Evolutionary conservation across 257 asterid genomes (phyloP), one percentile per base, ranked within the genome.

Genomic region (Rauvolfia tetraphylla): DNA sequence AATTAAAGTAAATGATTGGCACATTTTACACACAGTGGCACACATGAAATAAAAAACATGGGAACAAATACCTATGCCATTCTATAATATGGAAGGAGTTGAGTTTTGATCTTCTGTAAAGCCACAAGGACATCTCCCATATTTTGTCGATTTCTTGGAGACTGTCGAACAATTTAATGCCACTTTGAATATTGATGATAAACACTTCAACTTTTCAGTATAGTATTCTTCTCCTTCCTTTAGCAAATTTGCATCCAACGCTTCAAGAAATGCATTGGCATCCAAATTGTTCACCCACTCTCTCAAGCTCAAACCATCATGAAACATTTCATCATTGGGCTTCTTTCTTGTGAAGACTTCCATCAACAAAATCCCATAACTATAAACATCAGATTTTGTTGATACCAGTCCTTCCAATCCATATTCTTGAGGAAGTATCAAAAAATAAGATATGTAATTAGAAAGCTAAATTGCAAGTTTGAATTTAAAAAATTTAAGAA

Each of bases 41-140:
- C n/a, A n/a, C n/a, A n/a, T n/a, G n/a, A n/a, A n/a, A n/a, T n/a
- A n/a, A n/a, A n/a, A n/a, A n/a, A n/a, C n/a, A n/a, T n/a, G n/a
- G n/a, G n/a, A n/a, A n/a, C n/a, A n/a, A n/a, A n/a, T 63, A 48
- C 1, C 17, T 48, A 39, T 39, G 42, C 42, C 42, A 39, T 39
- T 39, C 42, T 39, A 6, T 39, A 39, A 6, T 39, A 39, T 6
- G 85, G 81, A 41, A 3, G 89, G 83, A 25, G 82, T 72, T 63
- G 77, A 13, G 12, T 33, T 48, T 76, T 80, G 74, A 80, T 80
- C 74, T 69, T 75, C 39, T 75, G 23, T 14, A 80, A 13, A 20
- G 77, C 39, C 27, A 65, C 41, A 7, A 75, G 75, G 15, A 75
- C 77, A 62, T 71, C 80, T 29, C 73, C 71, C 70, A 75, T 75